A percentile compares a stretch with the other conserved stretches of the same genome.
Conservation (phyloP, 2,329 filamentous ascomycete genomes). For the Chaetomiaceae sp. region DNA sequence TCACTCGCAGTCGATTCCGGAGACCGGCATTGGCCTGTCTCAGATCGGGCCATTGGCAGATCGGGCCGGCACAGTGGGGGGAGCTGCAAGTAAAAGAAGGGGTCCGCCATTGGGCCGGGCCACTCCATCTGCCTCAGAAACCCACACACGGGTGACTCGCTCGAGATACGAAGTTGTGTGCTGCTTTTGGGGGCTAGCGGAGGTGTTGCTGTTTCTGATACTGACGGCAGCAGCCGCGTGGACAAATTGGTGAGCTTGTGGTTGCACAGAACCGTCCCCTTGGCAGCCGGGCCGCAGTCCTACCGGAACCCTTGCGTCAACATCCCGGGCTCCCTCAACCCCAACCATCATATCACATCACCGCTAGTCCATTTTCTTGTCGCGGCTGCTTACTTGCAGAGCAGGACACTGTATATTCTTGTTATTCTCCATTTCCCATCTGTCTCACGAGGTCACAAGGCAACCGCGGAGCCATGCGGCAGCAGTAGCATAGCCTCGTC, state of each 20-base stretch:
- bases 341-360: not conserved
- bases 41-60: not conserved
- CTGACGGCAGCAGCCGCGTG: no score
- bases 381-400: slow-evolving; percentile 1
- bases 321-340: not conserved
- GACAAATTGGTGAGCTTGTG: not conserved
- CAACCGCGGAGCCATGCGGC: not conserved
- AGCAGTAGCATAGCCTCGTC: slow-evolving; percentile 9
- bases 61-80: not conserved
- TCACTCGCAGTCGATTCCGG: not conserved
- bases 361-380: not conserved
- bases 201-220: not conserved
- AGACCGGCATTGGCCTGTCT: slow-evolving; percentile 2
- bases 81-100: not conserved
- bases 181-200: not conserved
- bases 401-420: not conserved
- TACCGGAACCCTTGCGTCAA: not conserved
- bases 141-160: slow-evolving; percentile 1
- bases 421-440: not conserved
- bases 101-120: not conserved
- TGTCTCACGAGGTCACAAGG: not conserved
- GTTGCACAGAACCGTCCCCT: slow-evolving; percentile 1
- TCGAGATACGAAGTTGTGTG: not conserved
- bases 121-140: not conserved
- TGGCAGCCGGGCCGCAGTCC: not conserved